Evolutionary conservation across 176 grass and related monocot genomes (phyloP).

Genomic region (Poa annua): DNA sequence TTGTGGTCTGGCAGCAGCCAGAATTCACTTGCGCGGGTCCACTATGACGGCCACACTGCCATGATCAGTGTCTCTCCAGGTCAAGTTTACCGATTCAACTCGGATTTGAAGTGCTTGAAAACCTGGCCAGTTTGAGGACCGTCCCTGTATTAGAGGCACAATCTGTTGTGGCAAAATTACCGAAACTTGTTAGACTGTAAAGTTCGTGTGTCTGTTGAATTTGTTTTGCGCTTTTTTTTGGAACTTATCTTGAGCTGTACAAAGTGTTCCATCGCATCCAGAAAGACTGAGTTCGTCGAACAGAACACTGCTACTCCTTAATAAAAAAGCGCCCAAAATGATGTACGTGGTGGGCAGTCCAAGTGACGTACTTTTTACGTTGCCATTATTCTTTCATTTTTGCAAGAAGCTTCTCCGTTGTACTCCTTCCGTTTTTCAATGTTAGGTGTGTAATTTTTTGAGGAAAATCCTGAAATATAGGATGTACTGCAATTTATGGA

Average conservation of each 20-base stretch:
- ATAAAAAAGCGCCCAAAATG: background rate
- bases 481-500: too few relatives aligned
- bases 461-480: too few relatives aligned
- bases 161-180: background rate
- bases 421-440: too few relatives aligned
- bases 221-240: background rate
- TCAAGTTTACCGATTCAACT: conserved; percentile 61
- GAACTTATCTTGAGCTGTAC: background rate
- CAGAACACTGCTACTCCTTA: background rate
- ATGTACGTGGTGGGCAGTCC: background rate
- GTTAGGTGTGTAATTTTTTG: too few relatives aligned
- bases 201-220: background rate
- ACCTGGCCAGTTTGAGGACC: conserved; percentile 39
- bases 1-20: conserved; percentile 57
- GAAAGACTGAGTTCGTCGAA: background rate
- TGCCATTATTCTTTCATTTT: too few relatives aligned
- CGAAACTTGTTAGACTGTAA: background rate
- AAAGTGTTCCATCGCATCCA: background rate
- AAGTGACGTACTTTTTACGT: background rate
- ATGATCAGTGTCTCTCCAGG: conserved; percentile 35
- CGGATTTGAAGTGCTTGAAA: conserved; percentile 72
- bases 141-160: background rate
- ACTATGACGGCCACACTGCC: conserved; percentile 39
- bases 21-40: conserved; percentile 53
- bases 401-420: too few relatives aligned